Conservation (phyloP, 805 yeast genomes). For the Pichia deserticola region DNA sequence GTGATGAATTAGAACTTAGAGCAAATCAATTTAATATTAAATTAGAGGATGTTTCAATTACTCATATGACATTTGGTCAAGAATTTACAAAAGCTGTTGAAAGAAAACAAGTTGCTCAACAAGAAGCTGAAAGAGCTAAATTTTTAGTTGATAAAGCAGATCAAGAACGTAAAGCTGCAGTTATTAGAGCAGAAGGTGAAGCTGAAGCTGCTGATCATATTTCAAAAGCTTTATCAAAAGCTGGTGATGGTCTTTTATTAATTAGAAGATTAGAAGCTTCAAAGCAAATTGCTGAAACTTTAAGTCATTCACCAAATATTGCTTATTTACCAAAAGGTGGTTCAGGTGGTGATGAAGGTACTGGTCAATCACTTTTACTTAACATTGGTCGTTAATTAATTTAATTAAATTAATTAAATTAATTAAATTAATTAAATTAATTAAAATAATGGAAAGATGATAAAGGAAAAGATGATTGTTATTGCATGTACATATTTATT, state of each 20-base stretch:
- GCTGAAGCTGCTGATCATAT: constrained; percentile 97
- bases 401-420: too few species aligned
- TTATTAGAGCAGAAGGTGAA: constrained; percentile 98
- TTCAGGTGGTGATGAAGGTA: constrained; percentile 32
- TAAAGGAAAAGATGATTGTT: too few species aligned
- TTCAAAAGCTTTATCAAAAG: constrained; percentile 84
- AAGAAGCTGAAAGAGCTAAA: constrained; percentile 96
- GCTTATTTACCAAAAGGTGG: constrained; percentile 71
- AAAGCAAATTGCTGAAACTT: constrained; percentile 85
- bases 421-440: too few species aligned
- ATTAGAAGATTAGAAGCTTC: constrained; percentile 96
- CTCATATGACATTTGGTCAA: constrained; percentile 94
- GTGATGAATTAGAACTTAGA: constrained; percentile 75
- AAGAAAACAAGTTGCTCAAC: constrained; percentile 98
- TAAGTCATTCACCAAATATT: constrained; percentile 76
- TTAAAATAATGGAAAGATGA: too few species aligned
- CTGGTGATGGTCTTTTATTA: constrained; percentile 91
- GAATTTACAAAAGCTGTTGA: constrained; percentile 98
- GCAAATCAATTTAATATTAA: constrained; percentile 85
- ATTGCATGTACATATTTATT: too few species aligned
- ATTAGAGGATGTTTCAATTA: constrained; percentile 94
- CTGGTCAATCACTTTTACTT: constrained; percentile 50
- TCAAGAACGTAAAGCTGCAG: constrained; percentile 91
- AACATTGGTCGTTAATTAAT: constrained; percentile 55
- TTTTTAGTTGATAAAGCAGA: constrained; percentile 92